Evolutionary conservation across 176 grass and related monocot genomes (phyloP), one percentile per base, ranked within the genome.

Genomic region (Avena atlantica): DNA sequence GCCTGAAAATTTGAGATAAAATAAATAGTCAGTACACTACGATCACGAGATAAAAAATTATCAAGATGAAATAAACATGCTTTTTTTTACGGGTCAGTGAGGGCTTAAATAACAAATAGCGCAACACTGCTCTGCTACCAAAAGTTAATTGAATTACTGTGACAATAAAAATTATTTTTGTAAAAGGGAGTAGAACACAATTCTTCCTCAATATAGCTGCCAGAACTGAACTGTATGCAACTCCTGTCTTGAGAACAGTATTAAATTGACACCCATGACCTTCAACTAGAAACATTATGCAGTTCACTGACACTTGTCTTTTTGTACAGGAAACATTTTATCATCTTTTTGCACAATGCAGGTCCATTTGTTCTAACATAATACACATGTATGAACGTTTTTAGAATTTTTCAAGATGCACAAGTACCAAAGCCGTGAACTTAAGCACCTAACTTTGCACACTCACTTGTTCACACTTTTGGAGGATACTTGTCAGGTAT

Each of bases 1-100:
- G 74, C 96, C 96, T 98, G 40, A 86, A 60, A 91, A 79, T 76
- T 63, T 12, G 70, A 87, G 62, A 83, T 84, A 75, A 67, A 53
- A 86, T 49, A 31, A 70, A 74, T 49, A 59, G 20, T 81, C 52
- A 74, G 68, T 45, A 37, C 57, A 60, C 80, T 21, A 45, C 78
- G 75, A 57, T 70, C 25, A 50, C 19, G 11, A 81, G 63, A 45
- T 59, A 42, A 56, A 57, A 74, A 17, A 61, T 58, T 58, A 52
- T 76, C 56, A 84, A 84, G 31, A 7, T 75, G 56, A 65, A 19
- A 55, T 66, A 81, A 75, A 86, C 16, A 48, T 66, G 44, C 36
- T 80, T 48, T 79, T 79, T 70, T 34, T 70, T 60, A 40, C 60
- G 69, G 14, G 72, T 48, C 70, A 19, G n/a, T 44, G 11, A 72